Evolutionary conservation across 148 eudicot species (phyloP), one percentile per base, ranked within the genome.

Genomic region (Drosera capensis): DNA sequence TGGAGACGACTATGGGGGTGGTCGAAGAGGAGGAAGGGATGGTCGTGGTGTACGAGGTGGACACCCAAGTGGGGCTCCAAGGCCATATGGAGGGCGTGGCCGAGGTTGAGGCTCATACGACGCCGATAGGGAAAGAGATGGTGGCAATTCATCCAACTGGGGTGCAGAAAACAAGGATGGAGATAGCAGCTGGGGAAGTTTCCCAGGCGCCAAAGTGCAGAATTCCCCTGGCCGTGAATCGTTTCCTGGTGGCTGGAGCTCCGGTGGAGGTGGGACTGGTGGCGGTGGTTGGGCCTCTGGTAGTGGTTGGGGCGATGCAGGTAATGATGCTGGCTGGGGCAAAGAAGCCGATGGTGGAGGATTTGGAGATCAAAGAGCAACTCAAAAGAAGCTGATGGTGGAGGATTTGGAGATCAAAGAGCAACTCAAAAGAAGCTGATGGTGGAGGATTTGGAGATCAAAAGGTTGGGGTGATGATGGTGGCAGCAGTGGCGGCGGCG

Each of bases 201-300:
- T 86, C 45, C 79, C 96, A 7, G 93, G 96, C 35, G 84, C 85
- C 16, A 76, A 79, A 64, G 79, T 73, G 26, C 79, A 86, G 15
- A 76, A 76, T 53, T 80, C 94, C 28, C 94, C 94, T 1, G 85
- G 82, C 23, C 64, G 73, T 52, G 93, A 78, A 55, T 75, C 92
- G 14, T 80, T 85, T 56, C 86, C 83, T 12, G 83, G 84, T 13
- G 46, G 58, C 2, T 24, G 54, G 15, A 47, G 62, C 23, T 8
- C 55, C 5, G 5, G 60, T 2, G 23, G 46, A 14, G 49, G 52
- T 14, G 34, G 54, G 9, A 28, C 61, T 14, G 53, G 54, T 8
- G 61, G 56, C 1, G 49, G 54, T 5, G 38, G 51, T 3, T 12
- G 40, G 14, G 45, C 46, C 0, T 60, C 68, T 23, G 70, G 59